Evolutionary conservation across 306 rosid species (phyloP).

Genomic region (Vicia sativa): DNA sequence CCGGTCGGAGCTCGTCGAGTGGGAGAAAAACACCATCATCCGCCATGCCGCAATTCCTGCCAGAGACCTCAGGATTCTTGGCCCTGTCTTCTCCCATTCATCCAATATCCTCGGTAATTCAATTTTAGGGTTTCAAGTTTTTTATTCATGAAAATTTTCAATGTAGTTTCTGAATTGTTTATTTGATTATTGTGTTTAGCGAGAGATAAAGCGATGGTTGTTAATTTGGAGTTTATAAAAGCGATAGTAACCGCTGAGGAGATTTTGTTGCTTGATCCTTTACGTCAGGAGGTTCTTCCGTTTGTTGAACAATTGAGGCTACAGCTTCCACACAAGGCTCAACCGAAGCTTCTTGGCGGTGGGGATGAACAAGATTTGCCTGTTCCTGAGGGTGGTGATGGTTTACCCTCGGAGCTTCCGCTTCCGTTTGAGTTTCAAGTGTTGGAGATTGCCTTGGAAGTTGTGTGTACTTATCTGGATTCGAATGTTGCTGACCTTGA

Average conservation of each 20-base stretch:
- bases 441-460: constrained; percentile 93
- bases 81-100: constrained; percentile 94
- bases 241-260: constrained; percentile 94
- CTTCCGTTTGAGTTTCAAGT: constrained; percentile 95
- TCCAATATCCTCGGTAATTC: constrained; percentile 86
- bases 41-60: constrained; percentile 81
- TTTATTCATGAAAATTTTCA: background rate
- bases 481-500: constrained; percentile 87
- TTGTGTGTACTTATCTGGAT: constrained; percentile 79
- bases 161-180: background rate
- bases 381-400: constrained; percentile 62
- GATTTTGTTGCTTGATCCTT: constrained; percentile 86
- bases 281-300: constrained; percentile 82
- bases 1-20: constrained; percentile 75
- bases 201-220: constrained; percentile 99
- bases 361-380: constrained; percentile 52
- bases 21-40: constrained; percentile 80
- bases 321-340: constrained; percentile 65
- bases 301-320: constrained; percentile 90
- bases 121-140: constrained; percentile 28
- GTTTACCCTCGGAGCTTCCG: constrained; percentile 50
- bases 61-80: constrained; percentile 83
- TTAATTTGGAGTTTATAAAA: constrained; percentile 82
- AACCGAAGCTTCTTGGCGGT: constrained; percentile 47
- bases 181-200: constrained; percentile 35